Evolutionary conservation across 257 asterid genomes (phyloP), one percentile per base, ranked within the genome.

Genomic region (Thymus quinquecostatus): DNA sequence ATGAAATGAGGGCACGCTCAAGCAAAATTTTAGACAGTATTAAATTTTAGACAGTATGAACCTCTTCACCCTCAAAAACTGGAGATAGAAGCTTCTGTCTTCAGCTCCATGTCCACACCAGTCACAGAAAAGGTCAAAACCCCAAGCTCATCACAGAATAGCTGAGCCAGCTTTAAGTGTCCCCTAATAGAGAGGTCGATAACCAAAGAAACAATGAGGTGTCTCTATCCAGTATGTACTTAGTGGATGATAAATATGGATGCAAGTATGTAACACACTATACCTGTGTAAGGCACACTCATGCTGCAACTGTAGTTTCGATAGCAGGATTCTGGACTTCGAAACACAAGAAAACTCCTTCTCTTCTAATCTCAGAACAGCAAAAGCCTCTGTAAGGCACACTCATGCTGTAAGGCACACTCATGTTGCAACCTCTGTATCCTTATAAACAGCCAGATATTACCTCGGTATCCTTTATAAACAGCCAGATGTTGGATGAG

Each of bases 21-120:
- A 21, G 21, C 21, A 21, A 21, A 21, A 21, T 21, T 21, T 21
- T 21, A 21, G 21, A 21, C 21, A 21, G 21, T 21, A 21, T 21
- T 21, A 21, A 21, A 21, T 21, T 21, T 21, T 21, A 21, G 21
- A 21, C 21, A 21, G 21, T 21, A 21, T 21, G 21, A 21, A 21
- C 21, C 21, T 21, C 21, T 21, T 21, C 21, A 21, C 21, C 21
- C 21, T 21, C 21, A 21, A 21, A 21, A 21, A 21, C 21, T 21
- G 0, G 21, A 21, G 21, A 21, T 21, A 21, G 21, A 21, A 58
- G 97, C 88, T 86, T 94, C 96, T 13, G 87, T 79, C 83, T 94
- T 94, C 59, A 94, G 84, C 80, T 91, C 97, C 96, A 94, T 89
- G 87, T 94, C 98, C 63, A 91, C 95, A 11, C 98, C 97, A 76